These are phyloP conservation scores for Lentinula aciculospora DNA, from an alignment of 768 basidiomycete species.

Conservation along the genomic window DNA sequence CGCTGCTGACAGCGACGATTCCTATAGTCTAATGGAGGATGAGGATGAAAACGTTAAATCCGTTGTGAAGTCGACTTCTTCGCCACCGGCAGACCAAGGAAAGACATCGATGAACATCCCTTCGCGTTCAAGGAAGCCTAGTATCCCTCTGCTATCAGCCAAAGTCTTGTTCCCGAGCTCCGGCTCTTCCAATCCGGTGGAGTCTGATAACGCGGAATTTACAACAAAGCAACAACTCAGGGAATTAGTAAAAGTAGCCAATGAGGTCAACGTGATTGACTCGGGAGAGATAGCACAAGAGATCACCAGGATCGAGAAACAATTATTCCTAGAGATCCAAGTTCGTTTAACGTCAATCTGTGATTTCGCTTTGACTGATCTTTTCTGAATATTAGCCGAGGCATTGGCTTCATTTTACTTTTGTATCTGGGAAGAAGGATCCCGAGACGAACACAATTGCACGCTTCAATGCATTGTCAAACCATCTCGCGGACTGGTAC, in stretches of 20 bases:
- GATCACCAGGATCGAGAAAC: slow-evolving; percentile 71
- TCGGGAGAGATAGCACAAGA: slow-evolving; percentile 75
- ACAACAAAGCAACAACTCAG: slow-evolving; percentile 55
- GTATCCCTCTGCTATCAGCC: slow-evolving; percentile 47
- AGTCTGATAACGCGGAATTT: slow-evolving; percentile 28
- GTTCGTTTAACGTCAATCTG: slow-evolving; percentile 32
- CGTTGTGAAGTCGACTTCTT: slow-evolving; percentile 10
- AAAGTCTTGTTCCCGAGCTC: slow-evolving; percentile 35
- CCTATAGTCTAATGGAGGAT: slow-evolving; percentile 47
- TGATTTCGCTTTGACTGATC: slow-evolving; percentile 5
- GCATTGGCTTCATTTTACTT: slow-evolving; percentile 80
- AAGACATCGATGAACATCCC: slow-evolving; percentile 17
- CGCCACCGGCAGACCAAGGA: slow-evolving; percentile 18
- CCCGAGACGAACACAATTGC: slow-evolving; percentile 64
- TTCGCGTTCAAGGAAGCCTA: slow-evolving; percentile 62
- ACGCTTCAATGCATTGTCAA: slow-evolving; percentile 69
- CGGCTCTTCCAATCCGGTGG: slow-evolving; percentile 17
- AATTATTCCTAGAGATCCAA: slow-evolving; percentile 69
- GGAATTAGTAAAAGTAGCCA: slow-evolving; percentile 53
- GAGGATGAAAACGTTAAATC: slow-evolving; percentile 34
- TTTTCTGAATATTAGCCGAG: slow-evolving; percentile 54
- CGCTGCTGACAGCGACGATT: slow-evolving; percentile 52
- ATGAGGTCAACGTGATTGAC: slow-evolving; percentile 51
- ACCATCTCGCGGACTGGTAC: slow-evolving; percentile 81
- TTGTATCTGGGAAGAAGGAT: slow-evolving; percentile 61